Base-by-base conservation (phyloP, 1,139 yeast genomes). In the Zygotorulaspora mrakii region DNA sequence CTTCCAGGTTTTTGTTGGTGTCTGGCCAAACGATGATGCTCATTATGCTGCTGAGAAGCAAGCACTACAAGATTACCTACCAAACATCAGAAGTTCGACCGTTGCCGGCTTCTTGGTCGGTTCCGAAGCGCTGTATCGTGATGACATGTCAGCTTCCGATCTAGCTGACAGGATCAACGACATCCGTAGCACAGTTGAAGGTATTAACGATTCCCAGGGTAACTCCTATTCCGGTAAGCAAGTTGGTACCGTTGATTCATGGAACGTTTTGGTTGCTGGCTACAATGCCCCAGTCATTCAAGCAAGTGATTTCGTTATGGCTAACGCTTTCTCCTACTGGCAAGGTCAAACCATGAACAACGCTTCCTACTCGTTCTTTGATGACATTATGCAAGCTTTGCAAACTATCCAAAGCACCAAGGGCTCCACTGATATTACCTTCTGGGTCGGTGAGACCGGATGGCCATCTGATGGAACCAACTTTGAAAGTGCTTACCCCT, bases 401-500 rank as follows among this genome's bases (percentile, higher is more conserved):
- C 94, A 85, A 72, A 73, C 74, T 46, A 77, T 89, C 60, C 95
- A 88, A 73, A 70, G 87, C 53, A 68, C 77, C 52, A 89, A 89
- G 74, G 95, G 95, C 48, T 69, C 82, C 43, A 82, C 89, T 46
- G 88, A 86, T 66, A 74, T 88, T 55, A 74, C 77, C 46, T 87
- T 89, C 73, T 88, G 91, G 88, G 91, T 89, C 59, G 97, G 97
- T 64, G 97, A 91, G 74, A 91, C 97, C 52, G 98, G 97, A 55
- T 89, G 96, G 96, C 95, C 97, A 62, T 77, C 95, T 32, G 79
- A 73, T 9, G 98, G 98, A 65, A 79, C 87, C 50, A 68, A 71
- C 63, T 88, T 68, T 57, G 85, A 79, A 61, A 40, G 59, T 49
- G 67, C 91, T 42, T 61, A 67, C 34, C 96, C 97, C 56, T 65